phyloP scores from a whole-genome alignment of 192 early-diverging fungal genomes.

The Gamsiella multidivaricata region DNA sequence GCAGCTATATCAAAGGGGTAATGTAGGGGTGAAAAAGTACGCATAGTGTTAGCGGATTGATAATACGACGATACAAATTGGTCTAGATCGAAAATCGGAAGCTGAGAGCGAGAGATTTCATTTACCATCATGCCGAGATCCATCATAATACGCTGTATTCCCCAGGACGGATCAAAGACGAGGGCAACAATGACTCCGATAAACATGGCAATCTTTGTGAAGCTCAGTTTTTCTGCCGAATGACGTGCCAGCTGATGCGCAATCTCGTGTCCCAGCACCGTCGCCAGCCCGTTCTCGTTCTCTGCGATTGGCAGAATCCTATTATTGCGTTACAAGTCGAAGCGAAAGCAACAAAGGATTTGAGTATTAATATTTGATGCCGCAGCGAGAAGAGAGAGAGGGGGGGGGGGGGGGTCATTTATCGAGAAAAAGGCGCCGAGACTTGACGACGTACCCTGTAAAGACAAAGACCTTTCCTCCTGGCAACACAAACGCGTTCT shows the following conservation, averaged over 20 bases:
- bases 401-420: no score
- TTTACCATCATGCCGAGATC: constrained; percentile 75
- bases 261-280: constrained; percentile 95
- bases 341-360: no score
- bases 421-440: no score
- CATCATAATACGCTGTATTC: constrained; percentile 69
- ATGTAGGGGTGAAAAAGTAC: no score
- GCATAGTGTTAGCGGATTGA: no score
- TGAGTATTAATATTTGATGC: no score
- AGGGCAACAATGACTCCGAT: constrained; percentile 68
- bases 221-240: constrained; percentile 89
- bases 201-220: constrained; percentile 70
- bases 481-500: constrained; percentile 95
- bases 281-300: constrained; percentile 90
- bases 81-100: no score
- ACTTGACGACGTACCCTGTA: constrained; percentile 69
- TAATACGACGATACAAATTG: no score
- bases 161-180: constrained; percentile 73
- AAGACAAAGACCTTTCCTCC: constrained; percentile 98
- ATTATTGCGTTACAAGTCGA: not conserved
- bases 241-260: constrained; percentile 94
- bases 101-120: not conserved
- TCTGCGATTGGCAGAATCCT: constrained; percentile 82
- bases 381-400: no score
- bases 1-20: constrained; percentile 55